Conservation (phyloP, 345 rosid genomes). For the Combretum micranthum region DNA sequence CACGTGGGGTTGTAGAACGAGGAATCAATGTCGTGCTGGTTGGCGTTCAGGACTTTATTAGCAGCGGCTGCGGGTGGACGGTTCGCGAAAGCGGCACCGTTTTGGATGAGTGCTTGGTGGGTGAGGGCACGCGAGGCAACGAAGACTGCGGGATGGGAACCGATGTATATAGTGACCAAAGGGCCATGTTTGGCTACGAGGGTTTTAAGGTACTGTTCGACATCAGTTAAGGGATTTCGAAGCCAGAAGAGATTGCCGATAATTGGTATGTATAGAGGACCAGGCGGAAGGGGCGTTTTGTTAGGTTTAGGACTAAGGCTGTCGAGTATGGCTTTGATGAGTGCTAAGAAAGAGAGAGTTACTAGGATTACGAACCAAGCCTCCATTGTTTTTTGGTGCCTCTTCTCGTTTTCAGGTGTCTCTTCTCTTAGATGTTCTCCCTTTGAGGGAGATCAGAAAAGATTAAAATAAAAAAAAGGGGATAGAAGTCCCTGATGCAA, state of each 20-base stretch:
- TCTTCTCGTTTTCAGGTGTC: no score
- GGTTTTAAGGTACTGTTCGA: slow-evolving; percentile 6
- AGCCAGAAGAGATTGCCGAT: slow-evolving; percentile 7
- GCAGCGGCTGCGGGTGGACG: neutral
- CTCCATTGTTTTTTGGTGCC: no score
- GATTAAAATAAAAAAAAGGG: no score
- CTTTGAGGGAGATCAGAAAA: no score
- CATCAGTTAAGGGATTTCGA: neutral
- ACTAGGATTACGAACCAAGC: no score
- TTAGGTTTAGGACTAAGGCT: no score
- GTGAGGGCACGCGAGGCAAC: neutral
- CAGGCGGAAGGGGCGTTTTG: no score
- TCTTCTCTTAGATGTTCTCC: no score
- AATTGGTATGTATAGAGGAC: slow-evolving; percentile 3
- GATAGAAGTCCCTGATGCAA: no score
- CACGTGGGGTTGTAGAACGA: slow-evolving; percentile 6
- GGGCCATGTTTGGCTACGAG: no score
- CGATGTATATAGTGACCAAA: slow-evolving; percentile 5
- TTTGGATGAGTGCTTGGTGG: slow-evolving; percentile 7
- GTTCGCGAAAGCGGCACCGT: neutral
- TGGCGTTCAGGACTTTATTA: neutral
- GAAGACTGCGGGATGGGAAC: neutral
- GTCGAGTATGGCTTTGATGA: no score
- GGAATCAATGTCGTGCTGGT: slow-evolving; percentile 8
- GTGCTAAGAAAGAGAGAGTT: no score